Base-by-base conservation (phyloP, 345 rosid species). In the Hypericum perforatum region DNA sequence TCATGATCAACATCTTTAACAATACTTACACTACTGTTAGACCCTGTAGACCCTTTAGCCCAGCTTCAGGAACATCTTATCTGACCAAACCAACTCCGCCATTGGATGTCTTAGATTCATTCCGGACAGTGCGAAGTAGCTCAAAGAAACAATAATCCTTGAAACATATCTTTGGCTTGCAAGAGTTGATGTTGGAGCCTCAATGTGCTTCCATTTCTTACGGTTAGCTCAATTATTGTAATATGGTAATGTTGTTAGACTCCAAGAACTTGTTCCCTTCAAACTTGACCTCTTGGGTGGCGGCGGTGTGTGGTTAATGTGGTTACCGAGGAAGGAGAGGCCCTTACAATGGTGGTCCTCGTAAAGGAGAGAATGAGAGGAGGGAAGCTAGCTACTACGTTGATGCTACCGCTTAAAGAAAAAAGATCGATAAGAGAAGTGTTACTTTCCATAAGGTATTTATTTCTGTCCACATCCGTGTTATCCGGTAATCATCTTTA, bases 221-320 rank as follows among this genome's bases (percentile, higher is more conserved):
- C 92, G 0, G 82, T 84, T 11, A 86, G 73, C 59, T 86, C 82
- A 14, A 82, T 95, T 9, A 70, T 22, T 8, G n/a, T n/a, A n/a
- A n/a, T n/a, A n/a, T n/a, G n/a, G 83, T 78, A 41, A 58, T 52
- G n/a, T 46, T 63, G 66, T 73, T 80, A 55, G 74, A 66, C 49
- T 85, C 84, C 39, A 50, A 54, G 81, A 91, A 91, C 41, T 78
- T 82, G 64, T 86, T 79, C n/a, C 98, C 98, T 58, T 84, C 81
- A 13, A 82, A 82, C 62, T 70, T 81, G 0, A 77, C 84, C 49
- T 76, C 74, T 38, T 86, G 83, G 29, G 64, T 53, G n/a, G n/a
- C n/a, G n/a, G n/a, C n/a, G n/a, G n/a, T n/a, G n/a, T n/a, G n/a
- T n/a, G n/a, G n/a, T n/a, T n/a, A n/a, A n/a, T n/a, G n/a, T n/a